phyloP scores from a whole-genome alignment of 2,329 filamentous ascomycete genomes.

The Cryphonectria carpinicola region DNA sequence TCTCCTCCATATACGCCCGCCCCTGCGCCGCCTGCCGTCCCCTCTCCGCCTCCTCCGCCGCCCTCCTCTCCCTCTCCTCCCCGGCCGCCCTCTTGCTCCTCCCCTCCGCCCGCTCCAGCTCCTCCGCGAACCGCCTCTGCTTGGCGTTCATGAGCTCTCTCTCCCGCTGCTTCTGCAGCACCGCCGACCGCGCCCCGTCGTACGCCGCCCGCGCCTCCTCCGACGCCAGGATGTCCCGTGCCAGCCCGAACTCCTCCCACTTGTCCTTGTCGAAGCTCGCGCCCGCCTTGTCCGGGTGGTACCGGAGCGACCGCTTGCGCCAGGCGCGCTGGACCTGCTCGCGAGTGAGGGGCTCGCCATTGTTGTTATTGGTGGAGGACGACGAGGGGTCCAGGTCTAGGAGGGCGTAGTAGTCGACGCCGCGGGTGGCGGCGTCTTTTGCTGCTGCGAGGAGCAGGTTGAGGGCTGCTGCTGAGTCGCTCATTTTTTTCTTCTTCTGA shows the following conservation, averaged over 20 bases:
- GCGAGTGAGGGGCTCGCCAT: constrained; percentile 60
- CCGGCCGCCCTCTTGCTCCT: constrained; percentile 64
- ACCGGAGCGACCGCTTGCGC: constrained; percentile 82
- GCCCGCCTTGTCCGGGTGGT: constrained; percentile 91
- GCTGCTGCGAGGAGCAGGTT: constrained; percentile 56
- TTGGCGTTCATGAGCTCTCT: constrained; percentile 74
- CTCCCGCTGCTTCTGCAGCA: constrained; percentile 70
- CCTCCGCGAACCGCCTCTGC: constrained; percentile 78
- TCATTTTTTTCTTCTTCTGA: constrained; percentile 12
- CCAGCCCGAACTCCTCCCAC: constrained; percentile 84
- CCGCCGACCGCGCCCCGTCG: constrained; percentile 74
- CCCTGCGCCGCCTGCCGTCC: constrained; percentile 41
- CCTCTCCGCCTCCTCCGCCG: constrained; percentile 36
- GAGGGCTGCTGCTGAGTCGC: constrained; percentile 36
- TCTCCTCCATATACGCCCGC: constrained; percentile 43
- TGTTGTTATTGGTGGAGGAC: neutral
- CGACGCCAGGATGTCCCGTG: constrained; percentile 81
- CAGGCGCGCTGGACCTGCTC: constrained; percentile 73
- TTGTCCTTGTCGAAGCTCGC: constrained; percentile 75
- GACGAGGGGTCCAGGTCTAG: constrained; percentile 63
- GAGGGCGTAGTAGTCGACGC: constrained; percentile 77
- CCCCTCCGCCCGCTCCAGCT: constrained; percentile 78
- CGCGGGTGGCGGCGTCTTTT: constrained; percentile 62
- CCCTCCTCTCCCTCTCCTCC: constrained; percentile 17
- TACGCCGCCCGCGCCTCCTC: constrained; percentile 73